Percentiles rank a stretch among this genome's conserved stretches.
Evolutionary conservation across 331 rosid species (phyloP).

Genomic region (Malus hybrid): DNA sequence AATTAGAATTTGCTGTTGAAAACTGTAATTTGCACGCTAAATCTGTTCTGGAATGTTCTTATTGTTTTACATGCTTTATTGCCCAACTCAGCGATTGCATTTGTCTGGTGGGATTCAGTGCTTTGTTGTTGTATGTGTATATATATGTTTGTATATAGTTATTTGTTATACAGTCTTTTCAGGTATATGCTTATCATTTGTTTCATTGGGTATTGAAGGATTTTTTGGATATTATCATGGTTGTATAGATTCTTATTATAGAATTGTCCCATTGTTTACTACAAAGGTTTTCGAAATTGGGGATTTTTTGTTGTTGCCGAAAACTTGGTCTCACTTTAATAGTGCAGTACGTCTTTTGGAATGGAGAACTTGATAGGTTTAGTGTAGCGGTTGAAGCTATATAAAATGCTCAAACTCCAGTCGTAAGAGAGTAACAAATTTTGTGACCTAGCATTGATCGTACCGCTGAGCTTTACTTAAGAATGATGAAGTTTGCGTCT

Average conservation of each 20-base stretch:
- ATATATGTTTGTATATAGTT: neutral
- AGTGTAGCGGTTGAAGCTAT: neutral
- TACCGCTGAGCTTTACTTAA: neutral
- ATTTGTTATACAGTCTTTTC: neutral
- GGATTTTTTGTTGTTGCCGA: neutral
- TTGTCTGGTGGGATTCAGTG: neutral
- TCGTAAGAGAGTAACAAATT: neutral
- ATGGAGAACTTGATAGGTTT: neutral
- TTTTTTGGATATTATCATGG: neutral
- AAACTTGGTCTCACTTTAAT: neutral
- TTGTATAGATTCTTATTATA: neutral
- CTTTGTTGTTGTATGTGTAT: neutral
- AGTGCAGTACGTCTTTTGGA: neutral
- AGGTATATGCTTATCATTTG: neutral
- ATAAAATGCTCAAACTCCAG: neutral
- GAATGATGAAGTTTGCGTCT: neutral
- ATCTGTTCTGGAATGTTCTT: conserved; percentile 2
- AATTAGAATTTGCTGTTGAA: conserved; percentile 7
- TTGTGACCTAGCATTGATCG: neutral
- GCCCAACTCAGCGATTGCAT: neutral
- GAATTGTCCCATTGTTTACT: neutral
- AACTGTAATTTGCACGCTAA: neutral
- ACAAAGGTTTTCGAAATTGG: neutral
- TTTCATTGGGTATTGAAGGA: neutral
- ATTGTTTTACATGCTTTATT: neutral